Evolutionary conservation across 2,329 filamentous ascomycete species (phyloP).

Genomic region (Colletotrichum musae): DNA sequence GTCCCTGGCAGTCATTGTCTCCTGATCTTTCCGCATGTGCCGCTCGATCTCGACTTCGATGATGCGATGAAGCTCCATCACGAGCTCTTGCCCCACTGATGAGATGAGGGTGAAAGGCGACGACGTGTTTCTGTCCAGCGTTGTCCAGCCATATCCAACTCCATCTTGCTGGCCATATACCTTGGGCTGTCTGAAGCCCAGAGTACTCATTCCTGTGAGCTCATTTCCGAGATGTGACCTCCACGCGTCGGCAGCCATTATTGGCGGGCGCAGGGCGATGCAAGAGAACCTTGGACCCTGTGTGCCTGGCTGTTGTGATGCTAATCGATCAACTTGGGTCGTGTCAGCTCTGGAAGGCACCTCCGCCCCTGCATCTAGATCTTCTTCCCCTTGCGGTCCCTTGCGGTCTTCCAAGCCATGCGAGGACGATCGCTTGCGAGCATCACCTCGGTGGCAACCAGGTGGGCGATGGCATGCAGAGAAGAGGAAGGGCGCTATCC

Average conservation of each 20-base stretch:
- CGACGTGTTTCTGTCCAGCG: not conserved
- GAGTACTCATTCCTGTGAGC: not conserved
- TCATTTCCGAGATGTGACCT: conserved; percentile 1
- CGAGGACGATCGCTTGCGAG: conserved; percentile 19
- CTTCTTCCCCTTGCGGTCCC: not conserved
- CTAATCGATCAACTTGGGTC: not conserved
- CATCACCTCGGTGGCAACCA: conserved; percentile 7
- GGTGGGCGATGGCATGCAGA: conserved; percentile 29
- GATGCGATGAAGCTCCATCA: not conserved
- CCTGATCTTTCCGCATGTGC: not conserved
- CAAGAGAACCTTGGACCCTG: not conserved
- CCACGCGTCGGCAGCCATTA: not conserved
- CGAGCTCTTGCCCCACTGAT: conserved; percentile 5
- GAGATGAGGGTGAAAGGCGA: not conserved
- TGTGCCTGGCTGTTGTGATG: not conserved
- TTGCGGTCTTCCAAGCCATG: not conserved
- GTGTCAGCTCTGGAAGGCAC: not conserved
- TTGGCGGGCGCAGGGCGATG: not conserved
- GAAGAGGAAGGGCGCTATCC: conserved; percentile 8
- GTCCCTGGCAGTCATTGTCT: not conserved
- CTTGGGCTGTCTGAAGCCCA: not conserved
- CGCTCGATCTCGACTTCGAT: not conserved
- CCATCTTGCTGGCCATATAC: not conserved
- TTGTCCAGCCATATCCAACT: not conserved
- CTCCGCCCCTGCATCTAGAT: not conserved